Evolutionary conservation across 2,329 filamentous ascomycete species (phyloP), one percentile per base, ranked within the genome.

Genomic region (Chrysoporthe deuterocubensis): DNA sequence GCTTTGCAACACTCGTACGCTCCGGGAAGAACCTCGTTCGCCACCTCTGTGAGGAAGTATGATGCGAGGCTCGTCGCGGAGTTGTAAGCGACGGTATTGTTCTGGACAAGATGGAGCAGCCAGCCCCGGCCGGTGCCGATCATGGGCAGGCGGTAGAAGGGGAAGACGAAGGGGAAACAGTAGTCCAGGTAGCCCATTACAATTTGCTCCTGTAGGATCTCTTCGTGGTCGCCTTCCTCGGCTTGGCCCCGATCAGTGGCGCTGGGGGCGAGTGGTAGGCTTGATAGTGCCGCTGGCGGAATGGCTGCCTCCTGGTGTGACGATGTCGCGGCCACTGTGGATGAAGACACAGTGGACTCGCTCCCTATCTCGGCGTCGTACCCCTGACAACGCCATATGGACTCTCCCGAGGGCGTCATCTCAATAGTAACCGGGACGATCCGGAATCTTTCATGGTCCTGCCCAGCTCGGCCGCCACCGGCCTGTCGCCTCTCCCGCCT

Each of bases 251-350:
- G 85, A 81, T 73, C 80, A 81, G 71, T 77, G 50, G 21, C 7
- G 4, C 16, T 5, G 16, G 26, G 16, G 50, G 11, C 50, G 13
- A 11, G 14, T 14, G 4, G 50, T 21, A 13, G 50, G 26, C 50
- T 54, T 11, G 7, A 13, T 14, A 13, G 5, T 1, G 21, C 4
- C 11, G 50, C 50, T 21, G 32, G 3, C 21, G 50, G 16, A 13
- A 2, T 32, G 14, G 50, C 79, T 40, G 85, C 84, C 70, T 82
- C 83, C 64, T 81, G 79, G 77, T 87, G 89, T 69, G 50, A 34
- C 4, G 26, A 5, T 54, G 50, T 32, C 26, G 50, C 32, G 5
- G 26, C 11, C 50, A 34, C 50, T 14, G 32, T 6, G 2, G 50
- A 54, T 32, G 26, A 54, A 34, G 50, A 54, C 5, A 32, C 9